phyloP scores from a whole-genome alignment of 192 early-diverging fungal genomes.

The Funneliformis geosporum region DNA sequence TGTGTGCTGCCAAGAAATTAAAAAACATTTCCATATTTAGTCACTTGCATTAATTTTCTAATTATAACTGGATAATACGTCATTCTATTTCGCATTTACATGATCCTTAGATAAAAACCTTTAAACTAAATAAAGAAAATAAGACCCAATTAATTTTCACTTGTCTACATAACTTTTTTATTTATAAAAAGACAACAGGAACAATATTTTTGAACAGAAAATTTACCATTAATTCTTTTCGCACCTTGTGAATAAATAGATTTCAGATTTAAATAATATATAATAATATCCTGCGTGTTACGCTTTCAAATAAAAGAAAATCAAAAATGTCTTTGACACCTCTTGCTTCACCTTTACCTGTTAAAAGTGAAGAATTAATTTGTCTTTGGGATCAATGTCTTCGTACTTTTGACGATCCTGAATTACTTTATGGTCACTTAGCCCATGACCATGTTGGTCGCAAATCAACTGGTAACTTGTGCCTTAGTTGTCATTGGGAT shows the following conservation, averaged over 20 bases:
- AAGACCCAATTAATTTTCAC: background rate
- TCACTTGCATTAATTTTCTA: background rate
- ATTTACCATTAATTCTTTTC: background rate
- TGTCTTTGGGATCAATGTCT: conserved; percentile 55
- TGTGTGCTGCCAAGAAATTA: background rate
- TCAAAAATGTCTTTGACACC: conserved; percentile 24
- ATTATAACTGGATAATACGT: background rate
- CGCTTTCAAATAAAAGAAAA: background rate
- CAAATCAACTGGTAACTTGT: conserved; percentile 84
- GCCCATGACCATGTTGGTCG: conserved; percentile 89
- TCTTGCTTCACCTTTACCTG: background rate
- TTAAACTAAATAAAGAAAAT: background rate
- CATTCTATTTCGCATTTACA: background rate
- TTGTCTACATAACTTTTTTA: background rate
- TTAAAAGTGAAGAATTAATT: conserved; percentile 1
- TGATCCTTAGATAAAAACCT: background rate
- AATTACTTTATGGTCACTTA: conserved; percentile 84
- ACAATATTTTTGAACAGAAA: background rate
- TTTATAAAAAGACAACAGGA: background rate
- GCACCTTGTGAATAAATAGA: background rate
- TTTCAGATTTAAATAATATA: background rate
- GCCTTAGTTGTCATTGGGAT: conserved; percentile 87
- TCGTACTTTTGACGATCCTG: conserved; percentile 70
- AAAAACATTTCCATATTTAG: background rate
- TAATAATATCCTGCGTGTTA: background rate